Evolutionary conservation across 352 stramenopile species (phyloP).

Genomic region (Blastocystis sp.): DNA sequence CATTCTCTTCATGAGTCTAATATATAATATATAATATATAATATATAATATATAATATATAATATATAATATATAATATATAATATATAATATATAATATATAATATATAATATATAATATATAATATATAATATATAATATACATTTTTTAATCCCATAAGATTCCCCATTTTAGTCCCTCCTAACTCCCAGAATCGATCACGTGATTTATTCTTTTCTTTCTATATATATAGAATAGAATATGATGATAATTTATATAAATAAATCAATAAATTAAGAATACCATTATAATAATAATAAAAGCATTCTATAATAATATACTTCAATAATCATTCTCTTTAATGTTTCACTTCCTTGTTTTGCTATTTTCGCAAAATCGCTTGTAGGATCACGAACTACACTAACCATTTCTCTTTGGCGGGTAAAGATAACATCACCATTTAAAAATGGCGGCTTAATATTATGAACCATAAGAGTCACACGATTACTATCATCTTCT

Average conservation of each 20-base stretch:
- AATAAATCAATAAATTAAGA: background rate
- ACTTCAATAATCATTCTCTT: conserved; percentile 38
- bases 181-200: conserved; percentile 94
- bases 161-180: conserved; percentile 82
- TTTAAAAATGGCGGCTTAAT: conserved; percentile 88
- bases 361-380: conserved; percentile 77
- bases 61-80: background rate
- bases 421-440: conserved; percentile 75
- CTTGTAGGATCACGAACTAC: conserved; percentile 78
- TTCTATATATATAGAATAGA: conserved; percentile 42
- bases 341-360: conserved; percentile 68
- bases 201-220: conserved; percentile 71
- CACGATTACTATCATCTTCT: conserved; percentile 73
- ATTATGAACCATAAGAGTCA: conserved; percentile 87
- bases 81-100: background rate
- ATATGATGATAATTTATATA: background rate
- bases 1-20: conserved; percentile 13
- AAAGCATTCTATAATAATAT: background rate
- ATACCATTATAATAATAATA: background rate
- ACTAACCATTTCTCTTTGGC: conserved; percentile 72
- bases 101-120: conserved; percentile 14
- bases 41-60: background rate
- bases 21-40: background rate
- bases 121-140: no score
- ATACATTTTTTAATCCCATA: conserved; percentile 58